Evolutionary conservation across 2,329 filamentous ascomycete genomes (phyloP).

Genomic region (Lojkania enalia): DNA sequence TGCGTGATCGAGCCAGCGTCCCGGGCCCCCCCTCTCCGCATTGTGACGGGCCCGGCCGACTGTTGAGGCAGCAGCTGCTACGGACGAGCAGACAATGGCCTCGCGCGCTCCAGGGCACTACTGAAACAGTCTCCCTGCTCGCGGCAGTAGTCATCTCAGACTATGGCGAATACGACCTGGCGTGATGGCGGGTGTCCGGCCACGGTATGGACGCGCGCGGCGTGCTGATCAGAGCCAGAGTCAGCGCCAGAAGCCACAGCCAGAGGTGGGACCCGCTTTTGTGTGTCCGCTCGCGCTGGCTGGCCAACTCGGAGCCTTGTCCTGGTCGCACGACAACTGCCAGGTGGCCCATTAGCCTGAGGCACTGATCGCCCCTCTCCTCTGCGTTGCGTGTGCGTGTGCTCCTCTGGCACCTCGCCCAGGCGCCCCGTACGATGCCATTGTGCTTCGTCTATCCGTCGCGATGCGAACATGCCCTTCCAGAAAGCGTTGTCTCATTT

Average conservation of each 20-base stretch:
- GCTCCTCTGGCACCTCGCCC: background rate
- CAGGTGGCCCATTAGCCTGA: constrained; percentile 2
- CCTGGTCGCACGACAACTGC: constrained; percentile 2
- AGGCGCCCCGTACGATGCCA: background rate
- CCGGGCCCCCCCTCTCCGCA: background rate
- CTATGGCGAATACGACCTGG: background rate
- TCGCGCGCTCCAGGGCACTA: too few relatives aligned
- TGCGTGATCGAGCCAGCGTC: background rate
- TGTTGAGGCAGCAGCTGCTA: background rate
- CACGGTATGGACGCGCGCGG: background rate
- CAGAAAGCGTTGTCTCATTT: constrained; percentile 5
- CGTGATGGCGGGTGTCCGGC: background rate
- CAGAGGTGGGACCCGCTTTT: background rate
- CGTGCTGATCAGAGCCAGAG: background rate
- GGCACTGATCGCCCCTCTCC: background rate
- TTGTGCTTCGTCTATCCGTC: constrained; percentile 20
- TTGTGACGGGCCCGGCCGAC: background rate
- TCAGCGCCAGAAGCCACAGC: background rate
- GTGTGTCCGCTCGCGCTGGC: background rate
- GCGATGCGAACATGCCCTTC: constrained; percentile 15
- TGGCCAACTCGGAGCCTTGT: background rate
- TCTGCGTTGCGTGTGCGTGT: background rate
- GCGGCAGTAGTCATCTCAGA: background rate
- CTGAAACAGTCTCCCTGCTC: constrained; percentile 1
- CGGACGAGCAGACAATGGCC: background rate